These are phyloP conservation scores for Nakazawaea laoshanensis DNA, from an alignment of 805 yeast species.

Conservation along the genomic window DNA sequence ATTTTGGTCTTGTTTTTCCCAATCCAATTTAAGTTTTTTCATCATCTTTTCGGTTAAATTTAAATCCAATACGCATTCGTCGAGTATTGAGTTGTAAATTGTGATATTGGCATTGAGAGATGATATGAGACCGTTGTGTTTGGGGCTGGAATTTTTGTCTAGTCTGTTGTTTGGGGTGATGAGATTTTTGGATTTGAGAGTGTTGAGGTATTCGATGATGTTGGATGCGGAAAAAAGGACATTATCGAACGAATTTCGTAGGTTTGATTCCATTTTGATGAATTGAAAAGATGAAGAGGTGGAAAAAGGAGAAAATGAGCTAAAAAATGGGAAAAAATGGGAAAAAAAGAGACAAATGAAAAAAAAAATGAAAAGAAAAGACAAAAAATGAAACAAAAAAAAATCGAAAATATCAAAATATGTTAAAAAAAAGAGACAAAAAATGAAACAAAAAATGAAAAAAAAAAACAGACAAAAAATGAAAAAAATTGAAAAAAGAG, in stretches of 20 bases:
- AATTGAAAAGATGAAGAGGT: neutral
- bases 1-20: conserved; percentile 3
- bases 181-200: conserved; percentile 10
- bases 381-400: neutral
- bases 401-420: no score
- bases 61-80: conserved; percentile 8
- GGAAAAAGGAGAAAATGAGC: neutral
- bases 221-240: conserved; percentile 8
- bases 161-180: conserved; percentile 9
- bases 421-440: no score
- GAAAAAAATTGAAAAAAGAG: no score
- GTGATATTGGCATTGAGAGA: conserved; percentile 4
- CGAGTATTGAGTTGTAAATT: conserved; percentile 6
- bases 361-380: neutral
- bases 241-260: conserved; percentile 9
- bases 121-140: conserved; percentile 6
- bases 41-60: conserved; percentile 7
- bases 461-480: no score
- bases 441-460: no score
- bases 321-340: neutral
- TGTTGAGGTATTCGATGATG: conserved; percentile 7
- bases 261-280: conserved; percentile 4
- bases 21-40: conserved; percentile 1
- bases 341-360: neutral
- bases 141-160: conserved; percentile 4